phyloP scores from a whole-genome alignment of 148 eudicot species.

The Oxyria digyna region DNA sequence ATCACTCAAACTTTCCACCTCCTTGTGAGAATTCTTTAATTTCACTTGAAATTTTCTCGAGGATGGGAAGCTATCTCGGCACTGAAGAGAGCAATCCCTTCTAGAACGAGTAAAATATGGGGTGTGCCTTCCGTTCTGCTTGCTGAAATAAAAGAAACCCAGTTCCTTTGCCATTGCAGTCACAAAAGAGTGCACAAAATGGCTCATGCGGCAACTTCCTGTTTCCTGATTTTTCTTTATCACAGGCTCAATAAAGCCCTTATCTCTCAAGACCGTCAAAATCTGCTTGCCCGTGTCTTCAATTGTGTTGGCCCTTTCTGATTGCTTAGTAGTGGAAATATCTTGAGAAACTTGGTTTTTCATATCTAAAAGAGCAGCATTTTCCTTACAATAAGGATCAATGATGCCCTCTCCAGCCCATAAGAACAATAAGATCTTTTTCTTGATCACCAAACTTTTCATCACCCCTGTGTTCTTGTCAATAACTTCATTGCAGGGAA shows the following conservation, averaged over 20 bases:
- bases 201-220: background rate
- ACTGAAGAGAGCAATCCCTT: background rate
- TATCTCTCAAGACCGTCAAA: background rate
- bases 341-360: background rate
- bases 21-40: background rate
- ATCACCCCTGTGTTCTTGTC: background rate
- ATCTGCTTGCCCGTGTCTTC: background rate
- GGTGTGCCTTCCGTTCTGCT: background rate
- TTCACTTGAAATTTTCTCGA: background rate
- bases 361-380: no score
- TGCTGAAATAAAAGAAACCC: background rate
- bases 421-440: conserved; percentile 23
- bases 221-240: background rate
- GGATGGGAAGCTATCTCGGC: background rate
- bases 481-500: background rate
- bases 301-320: background rate
- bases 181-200: background rate
- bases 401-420: conserved; percentile 39
- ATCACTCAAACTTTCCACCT: background rate
- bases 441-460: conserved; percentile 11
- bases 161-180: background rate
- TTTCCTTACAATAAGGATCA: no score
- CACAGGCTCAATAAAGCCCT: conserved; percentile 2
- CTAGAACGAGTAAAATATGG: background rate
- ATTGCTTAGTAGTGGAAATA: background rate